Percentiles rank a stretch among this genome's conserved stretches.
phyloP scores from a whole-genome alignment of 1,284 basidiomycete genomes.

The Chiua sp. region DNA sequence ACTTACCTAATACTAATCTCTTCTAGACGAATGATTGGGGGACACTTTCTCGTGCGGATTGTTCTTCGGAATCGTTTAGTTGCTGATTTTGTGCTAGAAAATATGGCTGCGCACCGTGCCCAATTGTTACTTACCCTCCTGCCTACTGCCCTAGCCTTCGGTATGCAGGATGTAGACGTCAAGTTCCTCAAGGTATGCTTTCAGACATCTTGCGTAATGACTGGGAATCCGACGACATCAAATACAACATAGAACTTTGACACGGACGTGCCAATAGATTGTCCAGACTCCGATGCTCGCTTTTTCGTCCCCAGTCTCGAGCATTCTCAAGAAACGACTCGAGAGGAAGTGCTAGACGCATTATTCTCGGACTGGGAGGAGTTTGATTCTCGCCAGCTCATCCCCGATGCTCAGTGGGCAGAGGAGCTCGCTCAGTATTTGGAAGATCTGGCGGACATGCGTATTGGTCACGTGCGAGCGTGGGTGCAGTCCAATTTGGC shows the following conservation, averaged over 20 bases:
- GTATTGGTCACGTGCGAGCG: constrained; percentile 49
- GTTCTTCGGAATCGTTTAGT: background rate
- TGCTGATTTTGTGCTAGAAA: constrained; percentile 45
- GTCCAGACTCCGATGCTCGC: constrained; percentile 37
- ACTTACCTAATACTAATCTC: background rate
- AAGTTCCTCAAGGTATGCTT: constrained; percentile 51
- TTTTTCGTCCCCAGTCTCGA: constrained; percentile 43
- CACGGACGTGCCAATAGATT: constrained; percentile 45
- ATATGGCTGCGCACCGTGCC: constrained; percentile 57
- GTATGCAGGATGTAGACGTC: constrained; percentile 49
- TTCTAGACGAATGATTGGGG: constrained; percentile 66
- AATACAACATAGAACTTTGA: constrained; percentile 51
- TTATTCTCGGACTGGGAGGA: constrained; percentile 42
- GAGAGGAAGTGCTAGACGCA: constrained; percentile 34
- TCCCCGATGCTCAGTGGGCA: constrained; percentile 50
- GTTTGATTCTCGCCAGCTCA: constrained; percentile 36
- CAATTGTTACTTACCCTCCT: constrained; percentile 48
- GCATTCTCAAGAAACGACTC: constrained; percentile 16
- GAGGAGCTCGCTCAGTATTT: constrained; percentile 44
- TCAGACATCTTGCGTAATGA: background rate
- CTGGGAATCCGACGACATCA: background rate
- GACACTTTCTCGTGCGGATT: constrained; percentile 56
- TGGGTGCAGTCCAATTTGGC: constrained; percentile 56
- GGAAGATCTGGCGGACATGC: constrained; percentile 42
- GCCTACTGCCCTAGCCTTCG: constrained; percentile 50